phyloP scores from a whole-genome alignment of 441 rosid genomes.

The Populus hybrid region DNA sequence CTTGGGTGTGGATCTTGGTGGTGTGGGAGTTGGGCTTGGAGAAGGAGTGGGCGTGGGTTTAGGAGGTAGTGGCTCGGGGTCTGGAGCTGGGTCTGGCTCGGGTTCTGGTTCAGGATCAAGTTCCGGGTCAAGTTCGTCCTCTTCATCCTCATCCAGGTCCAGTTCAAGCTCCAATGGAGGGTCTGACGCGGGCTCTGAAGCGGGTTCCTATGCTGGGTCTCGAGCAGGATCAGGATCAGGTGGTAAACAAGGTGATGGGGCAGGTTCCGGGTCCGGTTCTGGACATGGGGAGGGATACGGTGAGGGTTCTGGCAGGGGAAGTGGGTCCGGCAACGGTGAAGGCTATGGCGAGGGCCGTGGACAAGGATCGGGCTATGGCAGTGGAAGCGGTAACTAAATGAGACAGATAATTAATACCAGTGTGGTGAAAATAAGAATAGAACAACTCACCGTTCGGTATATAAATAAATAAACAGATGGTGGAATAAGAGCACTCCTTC shows the following conservation, averaged over 20 bases:
- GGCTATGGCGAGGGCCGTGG: not conserved
- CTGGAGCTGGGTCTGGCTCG: conserved; percentile 17
- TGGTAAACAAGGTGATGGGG: conserved; percentile 8
- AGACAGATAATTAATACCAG: not conserved
- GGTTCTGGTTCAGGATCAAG: conserved; percentile 18
- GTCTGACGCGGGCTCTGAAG: conserved; percentile 49
- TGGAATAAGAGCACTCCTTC: not conserved
- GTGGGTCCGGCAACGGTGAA: not conserved
- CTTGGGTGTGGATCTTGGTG: conserved; percentile 53
- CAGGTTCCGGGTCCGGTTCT: not conserved
- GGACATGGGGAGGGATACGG: conserved; percentile 42
- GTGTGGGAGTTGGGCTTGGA: not conserved
- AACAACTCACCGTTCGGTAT: conserved; percentile 23
- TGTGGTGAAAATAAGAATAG: not conserved
- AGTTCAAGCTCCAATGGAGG: conserved; percentile 36
- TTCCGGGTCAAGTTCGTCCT: conserved; percentile 13
- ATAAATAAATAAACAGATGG: conserved; percentile 25
- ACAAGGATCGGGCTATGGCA: not conserved
- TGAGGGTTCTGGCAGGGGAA: conserved; percentile 16
- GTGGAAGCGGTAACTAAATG: not conserved
- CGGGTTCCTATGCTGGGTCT: conserved; percentile 63
- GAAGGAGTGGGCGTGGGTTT: not conserved
- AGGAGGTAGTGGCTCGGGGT: not conserved
- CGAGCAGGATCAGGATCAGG: conserved; percentile 37
- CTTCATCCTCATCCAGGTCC: conserved; percentile 16